phyloP scores from a whole-genome alignment of 164 flowering plant species.

The Sextonia rubra region DNA sequence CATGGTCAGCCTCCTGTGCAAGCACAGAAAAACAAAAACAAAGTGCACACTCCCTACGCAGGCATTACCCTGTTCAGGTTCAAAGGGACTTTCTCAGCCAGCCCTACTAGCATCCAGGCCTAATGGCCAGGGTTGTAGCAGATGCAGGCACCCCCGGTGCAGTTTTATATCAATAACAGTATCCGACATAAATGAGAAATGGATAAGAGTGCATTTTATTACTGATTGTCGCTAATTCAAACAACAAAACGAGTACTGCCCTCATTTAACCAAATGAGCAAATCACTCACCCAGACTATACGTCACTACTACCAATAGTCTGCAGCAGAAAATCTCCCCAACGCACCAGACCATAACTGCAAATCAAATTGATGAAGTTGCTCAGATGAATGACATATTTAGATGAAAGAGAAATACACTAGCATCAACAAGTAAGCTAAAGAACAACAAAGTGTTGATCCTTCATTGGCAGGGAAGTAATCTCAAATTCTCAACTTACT shows the following conservation, averaged over 20 bases:
- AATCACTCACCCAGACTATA: constrained; percentile 37
- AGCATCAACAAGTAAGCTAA: background rate
- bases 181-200: constrained; percentile 1
- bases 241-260: constrained; percentile 16
- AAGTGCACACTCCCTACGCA: constrained; percentile 99
- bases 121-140: constrained; percentile 32
- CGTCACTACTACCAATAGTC: constrained; percentile 7
- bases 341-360: background rate
- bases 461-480: background rate
- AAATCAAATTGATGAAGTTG: background rate
- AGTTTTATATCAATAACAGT: constrained; percentile 42
- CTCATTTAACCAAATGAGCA: constrained; percentile 14
- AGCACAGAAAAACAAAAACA: constrained; percentile 34
- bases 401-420: background rate
- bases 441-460: background rate
- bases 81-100: constrained; percentile 99
- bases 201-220: constrained; percentile 22
- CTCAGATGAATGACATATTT: background rate
- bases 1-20: constrained; percentile 38
- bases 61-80: constrained; percentile 99
- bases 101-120: constrained; percentile 31
- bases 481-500: background rate
- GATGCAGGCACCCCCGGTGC: constrained; percentile 98
- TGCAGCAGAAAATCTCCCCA: constrained; percentile 4
- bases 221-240: constrained; percentile 8